Evolutionary conservation across 257 asterid genomes (phyloP), one percentile per base, ranked within the genome.

Genomic region (Penstemon newberryi): DNA sequence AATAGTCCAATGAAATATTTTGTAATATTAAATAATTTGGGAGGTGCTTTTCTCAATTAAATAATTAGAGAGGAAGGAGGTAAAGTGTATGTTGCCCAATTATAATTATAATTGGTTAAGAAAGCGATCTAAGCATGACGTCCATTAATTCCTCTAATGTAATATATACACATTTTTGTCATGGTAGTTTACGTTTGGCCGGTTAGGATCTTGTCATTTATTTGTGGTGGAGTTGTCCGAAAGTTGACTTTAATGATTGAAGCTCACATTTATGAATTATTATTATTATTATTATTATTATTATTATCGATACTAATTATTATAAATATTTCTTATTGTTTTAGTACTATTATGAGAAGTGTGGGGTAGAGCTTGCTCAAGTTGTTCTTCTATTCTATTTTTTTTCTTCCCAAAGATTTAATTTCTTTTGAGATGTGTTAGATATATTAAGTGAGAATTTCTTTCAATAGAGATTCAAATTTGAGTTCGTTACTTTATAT

Each of bases 191-290:
- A 65, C 10, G 71, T 33, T 46, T 71, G 65, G 68, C 47, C 60
- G 71, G 66, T 71, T 33, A 39, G 40, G 64, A 67, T 66, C 72
- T 77, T 60, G 78, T 58, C 75, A 55, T 45, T 71, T 66, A 4
- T 71, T 66, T 55, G 57, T 65, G 59, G 67, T 46, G 57, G 49
- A 62, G 71, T 9, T 76, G 81, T 71, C 75, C 45, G 66, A 56
- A 77, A 25, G 78, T 67, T 72, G 72, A 72, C 78, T 72, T 72
- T 69, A 77, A 72, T 72, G 47, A 77, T 67, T 77, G 70, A 61
- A 56, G 42, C 60, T 56, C 77, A 53, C 73, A 66, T 60, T 65
- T 58, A 49, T 11, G 40, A 65, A 4, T 41, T 47, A 39, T 61
- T 15, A 56, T 15, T 15, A 15, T 15, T 15, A 15, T 15, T 15